Evolutionary conservation across 2,329 filamentous ascomycete genomes (phyloP).

Genomic region (Venturia oleaginea): DNA sequence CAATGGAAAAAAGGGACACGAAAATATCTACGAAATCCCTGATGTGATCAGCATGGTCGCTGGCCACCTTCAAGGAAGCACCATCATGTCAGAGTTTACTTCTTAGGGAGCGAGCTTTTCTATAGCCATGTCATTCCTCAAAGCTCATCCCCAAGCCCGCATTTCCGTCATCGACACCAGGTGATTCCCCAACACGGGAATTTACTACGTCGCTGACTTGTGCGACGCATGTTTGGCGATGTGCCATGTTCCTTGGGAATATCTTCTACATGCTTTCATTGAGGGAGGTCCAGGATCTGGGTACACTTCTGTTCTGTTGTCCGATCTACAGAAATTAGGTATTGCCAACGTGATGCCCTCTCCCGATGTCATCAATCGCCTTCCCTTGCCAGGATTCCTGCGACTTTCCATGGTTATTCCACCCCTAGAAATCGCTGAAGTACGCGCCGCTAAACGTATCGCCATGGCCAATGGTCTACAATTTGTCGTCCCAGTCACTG

Average conservation of each 20-base stretch:
- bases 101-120: neutral
- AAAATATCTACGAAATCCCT: neutral
- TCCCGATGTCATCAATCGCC: neutral
- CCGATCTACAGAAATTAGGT: neutral
- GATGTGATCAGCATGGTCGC: neutral
- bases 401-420: too few relatives aligned
- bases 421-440: too few relatives aligned
- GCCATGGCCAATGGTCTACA: too few relatives aligned
- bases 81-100: neutral
- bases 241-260: neutral
- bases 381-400: too few relatives aligned
- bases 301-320: neutral
- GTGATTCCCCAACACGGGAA: neutral
- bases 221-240: neutral
- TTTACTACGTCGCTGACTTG: neutral
- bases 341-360: neutral
- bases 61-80: too few relatives aligned
- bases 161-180: neutral
- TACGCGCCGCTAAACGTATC: too few relatives aligned
- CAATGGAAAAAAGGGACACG: neutral
- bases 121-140: neutral
- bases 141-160: neutral
- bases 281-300: neutral
- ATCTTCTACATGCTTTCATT: neutral
- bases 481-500: too few relatives aligned